phyloP scores from a whole-genome alignment of 208 protist species.

The Acanthamoeba royreba region DNA sequence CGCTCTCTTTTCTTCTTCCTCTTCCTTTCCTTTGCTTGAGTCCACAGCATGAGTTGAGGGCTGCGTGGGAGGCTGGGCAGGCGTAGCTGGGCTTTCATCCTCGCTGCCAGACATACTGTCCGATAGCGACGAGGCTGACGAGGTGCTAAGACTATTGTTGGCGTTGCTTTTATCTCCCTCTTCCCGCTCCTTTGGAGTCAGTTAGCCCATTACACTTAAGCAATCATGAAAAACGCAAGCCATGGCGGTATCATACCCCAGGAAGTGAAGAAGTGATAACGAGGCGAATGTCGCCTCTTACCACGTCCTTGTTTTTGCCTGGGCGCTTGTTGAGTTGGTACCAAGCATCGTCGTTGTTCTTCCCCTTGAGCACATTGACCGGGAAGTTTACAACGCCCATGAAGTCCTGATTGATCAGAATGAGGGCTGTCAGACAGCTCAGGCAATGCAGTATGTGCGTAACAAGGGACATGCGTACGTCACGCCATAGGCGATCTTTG shows the following conservation, averaged over 20 bases:
- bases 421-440: background rate
- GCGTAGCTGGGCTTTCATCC: too few species aligned
- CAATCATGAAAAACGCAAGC: background rate
- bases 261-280: background rate
- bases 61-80: background rate
- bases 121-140: too few species aligned
- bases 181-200: too few species aligned
- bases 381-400: background rate
- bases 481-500: background rate
- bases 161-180: too few species aligned
- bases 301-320: background rate
- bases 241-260: background rate
- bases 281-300: background rate
- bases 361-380: background rate
- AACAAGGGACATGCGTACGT: background rate
- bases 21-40: background rate
- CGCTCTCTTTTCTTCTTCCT: background rate
- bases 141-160: too few species aligned
- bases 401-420: background rate
- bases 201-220: too few species aligned
- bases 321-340: background rate
- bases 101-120: too few species aligned
- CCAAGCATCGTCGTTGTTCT: background rate
- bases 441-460: background rate
- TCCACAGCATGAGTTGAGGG: background rate